phyloP scores from a whole-genome alignment of 352 stramenopile species.

The Globisporangium lucens region DNA sequence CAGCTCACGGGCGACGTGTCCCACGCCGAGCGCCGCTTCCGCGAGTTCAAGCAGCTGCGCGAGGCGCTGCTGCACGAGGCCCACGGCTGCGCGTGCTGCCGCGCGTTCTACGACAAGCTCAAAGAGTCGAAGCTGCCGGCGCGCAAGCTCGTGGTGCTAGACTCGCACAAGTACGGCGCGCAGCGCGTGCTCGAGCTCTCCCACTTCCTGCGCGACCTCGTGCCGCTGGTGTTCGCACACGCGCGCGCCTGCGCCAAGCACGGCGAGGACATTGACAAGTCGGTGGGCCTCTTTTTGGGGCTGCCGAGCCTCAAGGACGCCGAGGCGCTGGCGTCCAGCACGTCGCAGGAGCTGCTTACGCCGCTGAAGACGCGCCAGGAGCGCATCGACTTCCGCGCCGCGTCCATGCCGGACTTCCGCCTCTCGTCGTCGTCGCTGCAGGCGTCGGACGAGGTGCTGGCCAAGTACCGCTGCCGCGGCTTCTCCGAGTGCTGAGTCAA shows the following conservation, averaged over 20 bases:
- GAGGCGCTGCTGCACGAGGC: slow-evolving; percentile 58
- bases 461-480: slow-evolving; percentile 26
- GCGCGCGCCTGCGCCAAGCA: slow-evolving; percentile 43
- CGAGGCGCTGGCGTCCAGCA: slow-evolving; percentile 33
- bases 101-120: slow-evolving; percentile 46
- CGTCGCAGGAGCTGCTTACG: slow-evolving; percentile 29
- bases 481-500: slow-evolving; percentile 26
- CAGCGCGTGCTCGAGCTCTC: slow-evolving; percentile 59
- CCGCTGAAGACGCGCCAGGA: slow-evolving; percentile 61
- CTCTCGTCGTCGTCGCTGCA: slow-evolving; percentile 37
- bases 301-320: slow-evolving; percentile 41
- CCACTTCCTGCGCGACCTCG: slow-evolving; percentile 57
- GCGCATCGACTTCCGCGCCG: slow-evolving; percentile 60
- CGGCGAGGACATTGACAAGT: slow-evolving; percentile 61
- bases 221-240: slow-evolving; percentile 36
- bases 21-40: slow-evolving; percentile 49
- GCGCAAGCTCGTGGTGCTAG: slow-evolving; percentile 50
- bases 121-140: slow-evolving; percentile 46
- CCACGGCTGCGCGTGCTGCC: slow-evolving; percentile 45
- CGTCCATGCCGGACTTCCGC: slow-evolving; percentile 68
- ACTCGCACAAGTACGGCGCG: slow-evolving; percentile 56
- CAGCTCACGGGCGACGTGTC: slow-evolving; percentile 56
- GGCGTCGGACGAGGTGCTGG: slow-evolving; percentile 23
- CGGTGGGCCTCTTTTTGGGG: slow-evolving; percentile 56
- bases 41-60: slow-evolving; percentile 67